phyloP scores from a whole-genome alignment of 768 basidiomycete genomes.

The Antrodiella citrinella region DNA sequence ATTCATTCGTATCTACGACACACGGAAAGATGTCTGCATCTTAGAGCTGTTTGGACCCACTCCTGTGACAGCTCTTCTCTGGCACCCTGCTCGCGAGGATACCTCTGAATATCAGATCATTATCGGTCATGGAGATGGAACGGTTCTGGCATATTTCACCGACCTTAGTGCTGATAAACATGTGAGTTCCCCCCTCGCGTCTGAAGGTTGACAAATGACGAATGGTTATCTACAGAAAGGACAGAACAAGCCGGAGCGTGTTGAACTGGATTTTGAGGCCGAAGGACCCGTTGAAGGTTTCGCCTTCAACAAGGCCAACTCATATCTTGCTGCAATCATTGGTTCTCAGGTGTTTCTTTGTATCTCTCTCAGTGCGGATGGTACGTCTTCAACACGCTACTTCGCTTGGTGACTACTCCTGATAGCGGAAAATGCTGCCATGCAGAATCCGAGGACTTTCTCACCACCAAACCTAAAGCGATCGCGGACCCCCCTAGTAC shows the following conservation, averaged over 20 bases:
- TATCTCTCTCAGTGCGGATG: neutral
- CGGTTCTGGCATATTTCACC: neutral
- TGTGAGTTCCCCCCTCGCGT: too few species aligned
- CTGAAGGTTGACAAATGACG: too few species aligned
- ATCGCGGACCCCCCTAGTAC: too few species aligned
- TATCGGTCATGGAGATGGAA: neutral
- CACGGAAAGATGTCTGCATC: neutral
- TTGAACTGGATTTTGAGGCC: too few species aligned
- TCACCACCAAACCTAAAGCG: too few species aligned
- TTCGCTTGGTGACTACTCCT: too few species aligned
- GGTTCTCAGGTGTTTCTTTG: neutral
- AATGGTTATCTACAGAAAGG: too few species aligned
- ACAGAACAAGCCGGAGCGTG: too few species aligned
- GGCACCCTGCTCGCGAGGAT: neutral
- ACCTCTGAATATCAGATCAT: neutral
- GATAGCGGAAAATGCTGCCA: too few species aligned
- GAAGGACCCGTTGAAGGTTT: neutral
- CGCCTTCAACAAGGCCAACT: neutral
- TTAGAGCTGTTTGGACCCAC: neutral
- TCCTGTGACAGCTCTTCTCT: neutral
- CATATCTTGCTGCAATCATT: neutral
- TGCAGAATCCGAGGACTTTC: too few species aligned
- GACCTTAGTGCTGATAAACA: neutral
- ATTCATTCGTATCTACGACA: neutral
- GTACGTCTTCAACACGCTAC: neutral